Conservation (phyloP, 768 basidiomycete genomes). For the Russula compacta region DNA sequence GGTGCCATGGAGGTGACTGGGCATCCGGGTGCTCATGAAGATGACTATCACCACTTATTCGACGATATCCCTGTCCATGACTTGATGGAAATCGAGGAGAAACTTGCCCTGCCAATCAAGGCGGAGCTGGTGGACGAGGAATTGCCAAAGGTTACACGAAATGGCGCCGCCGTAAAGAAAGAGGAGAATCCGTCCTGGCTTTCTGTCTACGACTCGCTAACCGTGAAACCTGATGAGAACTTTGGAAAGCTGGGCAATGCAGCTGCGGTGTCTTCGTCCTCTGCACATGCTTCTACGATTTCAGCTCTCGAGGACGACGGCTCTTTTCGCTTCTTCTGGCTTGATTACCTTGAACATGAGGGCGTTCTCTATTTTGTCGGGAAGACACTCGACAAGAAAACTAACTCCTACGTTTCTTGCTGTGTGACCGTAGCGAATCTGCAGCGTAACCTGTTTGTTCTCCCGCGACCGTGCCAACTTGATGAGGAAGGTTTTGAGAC, state of each 20-base stretch:
- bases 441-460: constrained; percentile 83
- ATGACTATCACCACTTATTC: constrained; percentile 33
- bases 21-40: constrained; percentile 13
- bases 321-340: constrained; percentile 87
- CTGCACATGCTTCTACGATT: constrained; percentile 32
- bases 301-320: constrained; percentile 77
- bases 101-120: constrained; percentile 33
- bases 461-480: constrained; percentile 63
- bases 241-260: constrained; percentile 38
- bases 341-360: constrained; percentile 84
- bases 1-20: constrained; percentile 51
- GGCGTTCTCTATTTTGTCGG: constrained; percentile 86
- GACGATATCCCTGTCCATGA: constrained; percentile 53
- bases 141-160: constrained; percentile 22
- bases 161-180: constrained; percentile 28
- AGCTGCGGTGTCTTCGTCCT: constrained; percentile 22
- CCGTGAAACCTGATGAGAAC: constrained; percentile 50
- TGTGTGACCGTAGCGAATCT: constrained; percentile 81
- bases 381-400: constrained; percentile 75
- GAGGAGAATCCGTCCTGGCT: constrained; percentile 59
- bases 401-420: constrained; percentile 67
- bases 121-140: constrained; percentile 22
- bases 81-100: constrained; percentile 52
- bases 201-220: constrained; percentile 63
- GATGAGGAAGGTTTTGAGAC: constrained; percentile 56